A percentile compares a stretch with the other conserved stretches of the same genome.
These are phyloP conservation scores for Kluyveromyces sp. DNA, from an alignment of 1,139 yeast genomes.

Conservation along the genomic window DNA sequence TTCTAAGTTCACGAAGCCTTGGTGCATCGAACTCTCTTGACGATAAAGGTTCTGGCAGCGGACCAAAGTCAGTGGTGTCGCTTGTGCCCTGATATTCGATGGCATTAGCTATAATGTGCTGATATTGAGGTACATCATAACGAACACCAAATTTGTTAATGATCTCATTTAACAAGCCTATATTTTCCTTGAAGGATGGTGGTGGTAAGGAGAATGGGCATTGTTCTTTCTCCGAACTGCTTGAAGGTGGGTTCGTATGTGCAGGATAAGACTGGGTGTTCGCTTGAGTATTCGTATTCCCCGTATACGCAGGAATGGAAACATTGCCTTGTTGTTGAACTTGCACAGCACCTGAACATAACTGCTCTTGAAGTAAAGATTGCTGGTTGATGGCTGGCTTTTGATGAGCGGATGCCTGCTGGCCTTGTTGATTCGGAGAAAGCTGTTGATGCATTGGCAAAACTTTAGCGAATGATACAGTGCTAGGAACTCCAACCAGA, in stretches of 20 bases:
- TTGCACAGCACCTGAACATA: constrained; percentile 30
- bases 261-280: constrained; percentile 10
- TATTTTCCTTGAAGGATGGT: constrained; percentile 21
- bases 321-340: constrained; percentile 31
- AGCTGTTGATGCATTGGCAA: constrained; percentile 33
- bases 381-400: constrained; percentile 13
- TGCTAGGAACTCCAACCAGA: constrained; percentile 61
- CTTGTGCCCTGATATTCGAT: constrained; percentile 33
- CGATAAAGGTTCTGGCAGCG: constrained; percentile 58
- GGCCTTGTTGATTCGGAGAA: constrained; percentile 8
- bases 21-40: constrained; percentile 82
- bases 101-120: constrained; percentile 36
- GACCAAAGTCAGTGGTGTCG: constrained; percentile 50
- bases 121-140: constrained; percentile 22
- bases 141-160: constrained; percentile 27
- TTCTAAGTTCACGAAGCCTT: constrained; percentile 55
- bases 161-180: constrained; percentile 18
- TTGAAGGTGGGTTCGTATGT: constrained; percentile 6
- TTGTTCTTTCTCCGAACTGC: constrained; percentile 28
- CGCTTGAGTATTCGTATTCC: constrained; percentile 8
- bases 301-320: constrained; percentile 28
- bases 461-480: constrained; percentile 63
- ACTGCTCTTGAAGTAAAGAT: constrained; percentile 31
- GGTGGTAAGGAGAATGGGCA: constrained; percentile 33
- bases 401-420: constrained; percentile 3